These are phyloP conservation scores for Fusarium pseudograminearum DNA, from an alignment of 2,329 filamentous ascomycete species.

Conservation along the genomic window DNA sequence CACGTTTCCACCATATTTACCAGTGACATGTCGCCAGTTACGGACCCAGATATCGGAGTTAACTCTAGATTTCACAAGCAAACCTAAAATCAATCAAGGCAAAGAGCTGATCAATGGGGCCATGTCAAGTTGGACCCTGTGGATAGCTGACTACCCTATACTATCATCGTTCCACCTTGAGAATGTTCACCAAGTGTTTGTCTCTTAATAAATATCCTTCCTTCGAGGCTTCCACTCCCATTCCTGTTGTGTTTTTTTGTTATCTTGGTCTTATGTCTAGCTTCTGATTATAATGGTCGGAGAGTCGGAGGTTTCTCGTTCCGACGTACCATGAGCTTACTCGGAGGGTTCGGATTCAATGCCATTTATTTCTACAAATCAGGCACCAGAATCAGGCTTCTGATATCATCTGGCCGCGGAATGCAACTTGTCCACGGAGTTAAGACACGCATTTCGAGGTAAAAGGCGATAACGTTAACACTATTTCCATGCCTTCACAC, in stretches of 20 bases:
- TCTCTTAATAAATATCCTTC: neutral
- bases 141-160: constrained; percentile 3
- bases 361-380: neutral
- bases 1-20: neutral
- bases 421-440: neutral
- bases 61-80: constrained; percentile 16
- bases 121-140: constrained; percentile 12
- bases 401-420: neutral
- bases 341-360: neutral
- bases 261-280: no score
- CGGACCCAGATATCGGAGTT: neutral
- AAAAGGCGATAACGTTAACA: neutral
- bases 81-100: neutral
- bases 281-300: neutral
- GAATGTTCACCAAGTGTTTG: neutral
- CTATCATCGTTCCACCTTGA: neutral
- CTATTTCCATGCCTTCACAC: neutral
- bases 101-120: constrained; percentile 24
- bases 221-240: neutral
- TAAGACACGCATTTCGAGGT: neutral
- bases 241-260: neutral
- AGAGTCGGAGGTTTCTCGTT: neutral
- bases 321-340: neutral
- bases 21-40: constrained; percentile 6
- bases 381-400: neutral